phyloP scores from a whole-genome alignment of 768 basidiomycete genomes.

The Dioszegia aurantiaca region DNA sequence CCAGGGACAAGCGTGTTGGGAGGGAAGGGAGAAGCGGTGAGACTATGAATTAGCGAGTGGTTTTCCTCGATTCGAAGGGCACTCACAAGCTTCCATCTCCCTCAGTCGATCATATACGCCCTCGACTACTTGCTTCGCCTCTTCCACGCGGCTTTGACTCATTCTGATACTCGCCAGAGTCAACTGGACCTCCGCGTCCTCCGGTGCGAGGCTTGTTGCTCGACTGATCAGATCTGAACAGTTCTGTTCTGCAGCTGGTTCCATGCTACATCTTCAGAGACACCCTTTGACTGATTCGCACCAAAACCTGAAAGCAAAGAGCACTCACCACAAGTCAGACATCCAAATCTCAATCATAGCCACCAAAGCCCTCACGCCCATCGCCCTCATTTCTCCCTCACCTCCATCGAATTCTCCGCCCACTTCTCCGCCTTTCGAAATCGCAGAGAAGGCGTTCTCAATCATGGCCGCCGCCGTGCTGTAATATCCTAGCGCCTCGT shows the following conservation, averaged over 20 bases:
- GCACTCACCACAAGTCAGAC: slow-evolving; percentile 83
- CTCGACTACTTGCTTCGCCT: slow-evolving; percentile 69
- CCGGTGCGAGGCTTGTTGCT: slow-evolving; percentile 71
- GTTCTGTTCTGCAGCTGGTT: slow-evolving; percentile 72
- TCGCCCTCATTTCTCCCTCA: slow-evolving; percentile 56
- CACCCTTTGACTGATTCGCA: not conserved
- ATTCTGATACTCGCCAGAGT: slow-evolving; percentile 79
- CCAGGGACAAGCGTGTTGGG: slow-evolving; percentile 67
- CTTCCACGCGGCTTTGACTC: slow-evolving; percentile 79
- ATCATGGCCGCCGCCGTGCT: slow-evolving; percentile 56
- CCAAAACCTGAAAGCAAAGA: not conserved
- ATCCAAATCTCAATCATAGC: slow-evolving; percentile 96
- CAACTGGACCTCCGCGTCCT: slow-evolving; percentile 75
- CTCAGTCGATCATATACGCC: slow-evolving; percentile 69
- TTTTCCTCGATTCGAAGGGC: no score
- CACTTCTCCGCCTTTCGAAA: slow-evolving; percentile 61
- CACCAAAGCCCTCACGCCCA: slow-evolving; percentile 73
- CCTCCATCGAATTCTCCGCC: slow-evolving; percentile 59
- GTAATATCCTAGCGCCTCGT: slow-evolving; percentile 69
- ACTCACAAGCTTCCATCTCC: slow-evolving; percentile 62
- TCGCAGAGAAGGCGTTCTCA: slow-evolving; percentile 57
- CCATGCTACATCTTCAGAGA: slow-evolving; percentile 60
- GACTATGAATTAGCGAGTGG: slow-evolving; percentile 54
- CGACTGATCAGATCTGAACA: slow-evolving; percentile 72
- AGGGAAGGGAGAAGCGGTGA: slow-evolving; percentile 69